Evolutionary conservation across 768 basidiomycete genomes (phyloP), one percentile per base, ranked within the genome.

Genomic region (Suillus weaverae): DNA sequence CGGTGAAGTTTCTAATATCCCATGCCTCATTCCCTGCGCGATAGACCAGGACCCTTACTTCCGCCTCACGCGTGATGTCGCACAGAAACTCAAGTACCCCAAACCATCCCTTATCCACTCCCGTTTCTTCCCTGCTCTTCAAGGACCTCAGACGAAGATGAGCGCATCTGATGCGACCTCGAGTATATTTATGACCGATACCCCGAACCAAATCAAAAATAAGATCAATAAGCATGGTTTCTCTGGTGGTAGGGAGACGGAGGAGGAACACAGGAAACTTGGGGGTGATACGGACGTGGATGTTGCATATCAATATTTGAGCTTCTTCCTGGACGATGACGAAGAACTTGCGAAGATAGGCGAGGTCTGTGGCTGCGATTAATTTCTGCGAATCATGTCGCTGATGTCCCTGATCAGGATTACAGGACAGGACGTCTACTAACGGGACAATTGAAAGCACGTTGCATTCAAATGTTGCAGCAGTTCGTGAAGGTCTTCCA

Each of bases 121-220:
- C 55, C 97, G 97, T 73, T 99, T 99, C 84, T 97, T 99, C 81
- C 97, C 97, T 13, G 96, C 97, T 5, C 84, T 99, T 11, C 97
- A 98, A 78, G 97, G 97, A 50, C 92, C 97, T 3, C 95, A 97
- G 77, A 97, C 95, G 41, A 99, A 99, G 81, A 99, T 99, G 97
- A 97, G 95, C 76, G 97, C 97, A 5, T 95, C 93, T 59, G 91
- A 97, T 76, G 81, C 87, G 26, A 97, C 95, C 78, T 92, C 90
- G 68, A 92, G 92, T 68, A 96, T 99, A 69, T 99, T 85, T 82
- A 98, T 99, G 97, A 94, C 84, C 38, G 97, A 99, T 75, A 93
- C 91, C 65, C 82, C 88, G 4, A 87, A 87, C 63, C 93, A 96
- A 78, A 98, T 99, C 80, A 97, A 97, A 81, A 97, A 95, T 75